Base-by-base conservation (phyloP, 2,329 filamentous ascomycete genomes). In the Ampelomyces quisqualis region DNA sequence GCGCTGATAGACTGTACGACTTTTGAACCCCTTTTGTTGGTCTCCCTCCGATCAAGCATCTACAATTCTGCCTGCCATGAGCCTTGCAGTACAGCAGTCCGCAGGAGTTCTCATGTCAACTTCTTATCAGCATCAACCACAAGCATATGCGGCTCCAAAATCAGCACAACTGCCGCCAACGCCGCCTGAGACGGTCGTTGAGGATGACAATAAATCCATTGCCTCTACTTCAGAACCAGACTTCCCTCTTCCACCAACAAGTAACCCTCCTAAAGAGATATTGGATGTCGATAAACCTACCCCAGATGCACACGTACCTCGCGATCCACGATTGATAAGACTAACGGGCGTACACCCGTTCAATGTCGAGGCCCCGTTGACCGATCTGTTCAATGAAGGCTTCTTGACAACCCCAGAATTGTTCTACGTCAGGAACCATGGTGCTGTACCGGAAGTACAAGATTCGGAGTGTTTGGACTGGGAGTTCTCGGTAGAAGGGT, bases 371-470 rank as follows among this genome's bases (percentile, higher is more conserved):
- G 79, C 90, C 7, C 90, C 90, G 0, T 71, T 96, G 7, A 87
- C 81, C 39, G 81, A 82, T 11, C 73, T 95, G 1, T 95, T 83
- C 67, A 78, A 91, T 43, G 75, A 82, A 71, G 89, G 90, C 0
- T 95, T 95, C 62, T 73, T 96, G 24, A 96, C 90, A 1, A 88
- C 84, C 26, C 86, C 89, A 9, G 86, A 95, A 55, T 74, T 96
- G 1, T 93, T 95, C 70, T 96, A 94, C 65, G 90, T 96, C 7
- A 77, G 90, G 23, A 96, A 95, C 59, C 90, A 96, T 72, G 90
- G 90, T 10, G 73, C 82, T 0, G 90, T 95, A 6, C 90, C 90
- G 1, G 73, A 79, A 40, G 86, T 93, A 13, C 74, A 77, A 7
- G 87, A 94, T 50, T 73, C 80, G 17, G 81, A 87, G 3, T 81